Percentiles rank a stretch among this genome's conserved stretches.
phyloP scores from a whole-genome alignment of 441 rosid species.

The Geranium incanum region DNA sequence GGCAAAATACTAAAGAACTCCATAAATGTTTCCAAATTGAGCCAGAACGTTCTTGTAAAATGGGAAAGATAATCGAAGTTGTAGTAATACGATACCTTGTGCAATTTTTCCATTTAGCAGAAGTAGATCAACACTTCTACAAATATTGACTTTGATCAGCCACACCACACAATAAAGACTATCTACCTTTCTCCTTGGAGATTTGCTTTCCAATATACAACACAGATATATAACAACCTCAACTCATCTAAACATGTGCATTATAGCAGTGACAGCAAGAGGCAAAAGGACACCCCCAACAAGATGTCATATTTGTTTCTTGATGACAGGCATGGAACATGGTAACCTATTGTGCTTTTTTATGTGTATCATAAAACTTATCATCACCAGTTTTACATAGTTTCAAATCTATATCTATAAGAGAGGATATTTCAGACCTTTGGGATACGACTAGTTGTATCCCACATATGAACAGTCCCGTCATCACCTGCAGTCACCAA shows the following conservation, averaged over 20 bases:
- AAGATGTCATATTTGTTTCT: not conserved
- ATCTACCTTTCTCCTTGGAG: not conserved
- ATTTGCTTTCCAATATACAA: not conserved
- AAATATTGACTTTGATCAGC: not conserved
- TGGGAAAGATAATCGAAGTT: not conserved
- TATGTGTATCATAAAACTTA: no score
- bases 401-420: not conserved
- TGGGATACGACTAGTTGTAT: conserved; percentile 76
- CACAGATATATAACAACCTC: not conserved
- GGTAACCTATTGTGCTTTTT: not conserved
- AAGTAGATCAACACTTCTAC: not conserved
- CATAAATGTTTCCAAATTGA: not conserved
- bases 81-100: not conserved
- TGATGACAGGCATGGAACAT: not conserved
- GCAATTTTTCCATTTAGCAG: not conserved
- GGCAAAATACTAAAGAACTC: not conserved
- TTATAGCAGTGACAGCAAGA: not conserved
- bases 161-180: not conserved
- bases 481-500: conserved; percentile 95
- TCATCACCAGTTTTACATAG: not conserved
- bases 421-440: conserved; percentile 41
- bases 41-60: not conserved
- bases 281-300: not conserved
- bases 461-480: conserved; percentile 92
- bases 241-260: not conserved